These are phyloP conservation scores for Trichoderma atroviride DNA, from an alignment of 2,329 filamentous ascomycete species.

Conservation along the genomic window DNA sequence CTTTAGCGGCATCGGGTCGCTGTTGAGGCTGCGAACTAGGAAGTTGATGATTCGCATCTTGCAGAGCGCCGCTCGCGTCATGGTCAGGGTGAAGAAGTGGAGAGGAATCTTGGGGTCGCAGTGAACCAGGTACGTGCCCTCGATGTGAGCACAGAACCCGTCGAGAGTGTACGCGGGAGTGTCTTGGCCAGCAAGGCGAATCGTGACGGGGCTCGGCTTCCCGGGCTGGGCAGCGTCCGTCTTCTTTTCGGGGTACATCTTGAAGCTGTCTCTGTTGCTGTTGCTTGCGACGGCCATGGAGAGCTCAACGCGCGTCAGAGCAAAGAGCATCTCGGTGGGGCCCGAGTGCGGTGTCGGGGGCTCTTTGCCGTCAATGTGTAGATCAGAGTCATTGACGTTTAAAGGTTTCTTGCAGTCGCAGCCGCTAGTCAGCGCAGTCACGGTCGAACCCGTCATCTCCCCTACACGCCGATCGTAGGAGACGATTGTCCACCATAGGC, in stretches of 20 bases:
- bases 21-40: slow-evolving; percentile 52
- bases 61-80: slow-evolving; percentile 58
- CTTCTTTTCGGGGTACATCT: slow-evolving; percentile 36
- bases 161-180: slow-evolving; percentile 55
- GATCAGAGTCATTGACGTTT: slow-evolving; percentile 64
- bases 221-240: slow-evolving; percentile 32
- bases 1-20: slow-evolving; percentile 44
- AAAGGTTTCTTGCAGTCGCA: slow-evolving; percentile 60
- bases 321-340: slow-evolving; percentile 63
- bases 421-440: slow-evolving; percentile 57
- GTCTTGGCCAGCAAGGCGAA: slow-evolving; percentile 54
- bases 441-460: slow-evolving; percentile 64
- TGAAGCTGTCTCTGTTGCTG: slow-evolving; percentile 44
- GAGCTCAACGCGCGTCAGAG: slow-evolving; percentile 59
- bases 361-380: slow-evolving; percentile 60
- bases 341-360: slow-evolving; percentile 51
- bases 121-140: slow-evolving; percentile 57
- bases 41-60: slow-evolving; percentile 60
- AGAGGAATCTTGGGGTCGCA: slow-evolving; percentile 62
- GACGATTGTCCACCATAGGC: slow-evolving; percentile 73
- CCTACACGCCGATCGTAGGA: slow-evolving; percentile 69
- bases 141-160: slow-evolving; percentile 57
- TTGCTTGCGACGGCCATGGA: slow-evolving; percentile 56
- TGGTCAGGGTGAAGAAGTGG: slow-evolving; percentile 61
- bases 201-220: slow-evolving; percentile 35